Conservation (phyloP, 257 asterid species). For the Nicotiana otophora region DNA sequence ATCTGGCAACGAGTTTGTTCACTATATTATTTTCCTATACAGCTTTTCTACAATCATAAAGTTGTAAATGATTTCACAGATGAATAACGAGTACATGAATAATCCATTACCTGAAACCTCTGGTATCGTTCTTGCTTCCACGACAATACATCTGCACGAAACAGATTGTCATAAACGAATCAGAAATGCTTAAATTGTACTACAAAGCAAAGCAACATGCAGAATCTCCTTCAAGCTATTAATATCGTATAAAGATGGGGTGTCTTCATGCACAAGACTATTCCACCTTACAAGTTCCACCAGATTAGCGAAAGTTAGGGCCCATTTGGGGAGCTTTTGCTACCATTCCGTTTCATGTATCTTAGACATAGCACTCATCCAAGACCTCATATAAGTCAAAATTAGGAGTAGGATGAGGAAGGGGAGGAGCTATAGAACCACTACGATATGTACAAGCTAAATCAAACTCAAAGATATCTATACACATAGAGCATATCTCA, state of each 20-base stretch:
- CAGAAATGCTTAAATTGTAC: background rate
- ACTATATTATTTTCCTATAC: background rate
- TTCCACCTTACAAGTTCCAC: background rate
- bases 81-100: slow-evolving; percentile 5
- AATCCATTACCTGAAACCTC: slow-evolving; percentile 75
- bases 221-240: background rate
- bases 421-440: background rate
- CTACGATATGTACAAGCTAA: background rate
- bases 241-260: background rate
- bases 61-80: background rate
- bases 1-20: background rate
- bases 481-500: background rate
- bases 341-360: background rate
- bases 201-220: background rate
- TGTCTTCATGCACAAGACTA: background rate
- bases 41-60: background rate
- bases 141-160: slow-evolving; percentile 80
- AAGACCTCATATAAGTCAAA: background rate
- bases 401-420: background rate
- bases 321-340: background rate
- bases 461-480: background rate
- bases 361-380: background rate
- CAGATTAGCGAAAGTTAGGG: background rate
- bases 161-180: background rate
- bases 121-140: slow-evolving; percentile 86